Conservation (phyloP, 768 basidiomycete genomes). For the Boletellus ananas region DNA sequence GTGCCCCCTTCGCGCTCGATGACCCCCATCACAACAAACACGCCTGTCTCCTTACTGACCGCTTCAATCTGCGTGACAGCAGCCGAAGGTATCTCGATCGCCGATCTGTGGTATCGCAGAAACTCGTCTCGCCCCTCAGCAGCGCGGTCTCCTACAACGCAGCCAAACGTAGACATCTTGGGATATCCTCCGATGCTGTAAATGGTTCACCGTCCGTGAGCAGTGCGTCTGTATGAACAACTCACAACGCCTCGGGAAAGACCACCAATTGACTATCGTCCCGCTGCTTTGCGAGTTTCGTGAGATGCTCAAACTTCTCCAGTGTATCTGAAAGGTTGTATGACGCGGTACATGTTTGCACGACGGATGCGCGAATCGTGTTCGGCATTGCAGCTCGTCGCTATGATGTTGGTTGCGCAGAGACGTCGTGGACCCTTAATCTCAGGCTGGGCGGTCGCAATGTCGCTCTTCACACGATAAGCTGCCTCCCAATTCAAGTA, state of each 20-base stretch:
- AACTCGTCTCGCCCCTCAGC: conserved; percentile 56
- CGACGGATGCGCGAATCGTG: conserved; percentile 47
- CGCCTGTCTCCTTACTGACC: conserved; percentile 44
- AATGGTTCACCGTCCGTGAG: neutral
- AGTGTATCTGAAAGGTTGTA: conserved; percentile 46
- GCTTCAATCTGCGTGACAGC: conserved; percentile 44
- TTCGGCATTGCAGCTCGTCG: conserved; percentile 20
- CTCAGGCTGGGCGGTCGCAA: too few species aligned
- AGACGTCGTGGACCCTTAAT: neutral
- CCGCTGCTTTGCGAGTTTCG: conserved; percentile 42
- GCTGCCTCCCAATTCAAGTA: neutral
- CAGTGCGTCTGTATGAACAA: neutral
- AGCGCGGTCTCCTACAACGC: conserved; percentile 46
- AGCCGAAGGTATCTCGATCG: conserved; percentile 55
- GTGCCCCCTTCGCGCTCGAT: conserved; percentile 59
- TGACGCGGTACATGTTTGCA: conserved; percentile 47
- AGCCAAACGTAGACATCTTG: conserved; percentile 44
- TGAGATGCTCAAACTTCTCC: conserved; percentile 45
- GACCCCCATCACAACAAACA: conserved; percentile 58
- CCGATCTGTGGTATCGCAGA: conserved; percentile 49
- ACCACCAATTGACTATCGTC: conserved; percentile 48
- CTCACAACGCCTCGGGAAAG: conserved; percentile 59
- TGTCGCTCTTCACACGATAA: neutral
- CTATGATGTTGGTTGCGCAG: neutral
- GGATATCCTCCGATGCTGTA: conserved; percentile 57